Conservation (phyloP, 139 green algal species). For the Closterium sp. region DNA sequence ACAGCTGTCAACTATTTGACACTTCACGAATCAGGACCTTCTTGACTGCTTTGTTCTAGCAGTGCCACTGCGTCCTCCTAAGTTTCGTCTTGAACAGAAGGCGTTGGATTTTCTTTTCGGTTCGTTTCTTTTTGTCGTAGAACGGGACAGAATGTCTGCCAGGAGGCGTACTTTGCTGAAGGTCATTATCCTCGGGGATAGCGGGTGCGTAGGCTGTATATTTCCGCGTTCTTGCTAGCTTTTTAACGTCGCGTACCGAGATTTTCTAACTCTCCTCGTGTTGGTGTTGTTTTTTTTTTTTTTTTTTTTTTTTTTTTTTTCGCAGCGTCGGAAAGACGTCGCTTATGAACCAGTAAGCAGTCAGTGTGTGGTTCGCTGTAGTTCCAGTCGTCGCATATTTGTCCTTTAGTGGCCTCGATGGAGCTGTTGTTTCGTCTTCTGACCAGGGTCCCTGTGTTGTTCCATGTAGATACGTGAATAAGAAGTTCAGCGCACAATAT, state of each 20-base stretch:
- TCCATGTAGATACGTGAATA: constrained; percentile 83
- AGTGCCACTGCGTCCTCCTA: background rate
- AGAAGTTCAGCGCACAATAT: constrained; percentile 99
- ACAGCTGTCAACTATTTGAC: background rate
- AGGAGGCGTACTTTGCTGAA: constrained; percentile 86
- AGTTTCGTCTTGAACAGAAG: background rate
- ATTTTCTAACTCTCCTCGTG: background rate
- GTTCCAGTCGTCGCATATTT: background rate
- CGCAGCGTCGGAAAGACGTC: constrained; percentile 95
- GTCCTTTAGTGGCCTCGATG: background rate
- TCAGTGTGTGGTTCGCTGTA: background rate
- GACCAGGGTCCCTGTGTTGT: background rate
- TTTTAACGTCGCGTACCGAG: background rate
- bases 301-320: no score
- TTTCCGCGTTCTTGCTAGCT: background rate
- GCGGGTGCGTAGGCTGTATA: constrained; percentile 67
- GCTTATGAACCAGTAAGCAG: constrained; percentile 91
- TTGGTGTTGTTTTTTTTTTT: no score
- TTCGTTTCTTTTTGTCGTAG: no score
- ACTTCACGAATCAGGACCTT: background rate
- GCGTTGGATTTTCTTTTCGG: no score
- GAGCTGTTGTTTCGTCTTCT: background rate
- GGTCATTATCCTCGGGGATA: constrained; percentile 98
- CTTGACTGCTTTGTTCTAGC: background rate
- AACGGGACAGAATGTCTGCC: constrained; percentile 23